Base-by-base conservation (phyloP, 208 protist genomes). In the Tetramitus jugosus region DNA sequence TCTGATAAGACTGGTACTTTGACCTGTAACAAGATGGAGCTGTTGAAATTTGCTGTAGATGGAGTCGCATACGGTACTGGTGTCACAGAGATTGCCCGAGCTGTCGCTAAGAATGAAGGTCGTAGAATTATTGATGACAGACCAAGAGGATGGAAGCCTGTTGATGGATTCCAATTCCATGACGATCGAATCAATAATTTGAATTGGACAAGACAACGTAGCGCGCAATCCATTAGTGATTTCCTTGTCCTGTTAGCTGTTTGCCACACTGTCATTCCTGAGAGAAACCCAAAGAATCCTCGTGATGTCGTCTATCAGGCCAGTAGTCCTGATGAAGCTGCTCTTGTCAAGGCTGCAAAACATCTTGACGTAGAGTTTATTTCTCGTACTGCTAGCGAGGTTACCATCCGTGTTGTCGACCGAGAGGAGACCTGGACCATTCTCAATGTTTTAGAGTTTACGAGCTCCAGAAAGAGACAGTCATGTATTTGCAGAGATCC, bases 1-100 rank as follows among this genome's bases (percentile, higher is more conserved):
- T 82, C 78, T 26, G 91, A 94, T 78, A 94, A 94, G 81, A 94
- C 91, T 17, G 91, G 91, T 61, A 95, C 92, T n/a, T 79, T 95
- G 13, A 95, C 92, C 0, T 68, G 83, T 39, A 95, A 95, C 77
- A 62, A 84, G 43, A 94, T 94, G 91, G 77, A 87, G 23, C 83
- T 85, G 65, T 40, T 74, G 26, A 84, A 84, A 52, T 82, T 31
- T 31, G 14, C 61, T 3, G 29, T 80, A 40, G 3, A 23, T 35
- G 64, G 64, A 49, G 35, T 40, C 7, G 6, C 7, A 4, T 80
- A 80, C 39, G 77, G 77, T 39, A 53, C 20, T 37, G 77, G 77
- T 52, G n/a, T 52, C 2, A 80, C 77, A 35, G 77, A 80, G 10
- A 80, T 80, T 40, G 13, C 42, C 26, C 8, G 26, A 35, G 35